phyloP scores from a whole-genome alignment of 371 early-diverging fungal species.

The Zopfochytrium polystomum region DNA sequence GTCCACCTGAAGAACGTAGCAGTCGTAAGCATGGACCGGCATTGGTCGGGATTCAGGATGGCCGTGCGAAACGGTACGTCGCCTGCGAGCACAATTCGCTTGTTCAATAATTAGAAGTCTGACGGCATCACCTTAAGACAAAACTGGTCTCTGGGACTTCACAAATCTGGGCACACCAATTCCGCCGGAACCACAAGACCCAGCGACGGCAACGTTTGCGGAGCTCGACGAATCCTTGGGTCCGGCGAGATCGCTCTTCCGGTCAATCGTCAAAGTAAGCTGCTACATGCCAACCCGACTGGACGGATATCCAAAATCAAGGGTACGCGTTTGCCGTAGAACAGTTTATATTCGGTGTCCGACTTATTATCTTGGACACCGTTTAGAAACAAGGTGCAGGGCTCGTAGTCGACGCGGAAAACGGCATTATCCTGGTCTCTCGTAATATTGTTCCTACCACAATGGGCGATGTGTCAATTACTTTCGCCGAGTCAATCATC shows the following conservation, averaged over 20 bases:
- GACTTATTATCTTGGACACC: background rate
- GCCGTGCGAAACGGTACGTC: conserved; percentile 70
- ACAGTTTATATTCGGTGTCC: background rate
- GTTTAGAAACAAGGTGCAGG: conserved; percentile 67
- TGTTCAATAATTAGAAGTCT: background rate
- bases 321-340: conserved; percentile 20
- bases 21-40: conserved; percentile 74
- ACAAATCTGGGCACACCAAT: conserved; percentile 63
- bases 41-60: conserved; percentile 76
- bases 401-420: conserved; percentile 69
- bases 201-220: conserved; percentile 41
- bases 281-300: conserved; percentile 39
- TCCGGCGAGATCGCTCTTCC: conserved; percentile 32
- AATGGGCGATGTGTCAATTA: conserved; percentile 69
- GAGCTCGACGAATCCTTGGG: conserved; percentile 44
- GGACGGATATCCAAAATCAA: conserved; percentile 45
- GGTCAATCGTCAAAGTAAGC: conserved; percentile 40
- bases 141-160: conserved; percentile 82
- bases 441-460: conserved; percentile 75
- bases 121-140: conserved; percentile 29
- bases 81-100: background rate
- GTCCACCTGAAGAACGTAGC: conserved; percentile 68
- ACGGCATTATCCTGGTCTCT: conserved; percentile 78
- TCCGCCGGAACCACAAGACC: conserved; percentile 32
- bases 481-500: conserved; percentile 62